Evolutionary conservation across 225 moss, liverwort and hornwort genomes (phyloP), one percentile per base, ranked within the genome.

Genomic region (Pseudoscleropodium purum): DNA sequence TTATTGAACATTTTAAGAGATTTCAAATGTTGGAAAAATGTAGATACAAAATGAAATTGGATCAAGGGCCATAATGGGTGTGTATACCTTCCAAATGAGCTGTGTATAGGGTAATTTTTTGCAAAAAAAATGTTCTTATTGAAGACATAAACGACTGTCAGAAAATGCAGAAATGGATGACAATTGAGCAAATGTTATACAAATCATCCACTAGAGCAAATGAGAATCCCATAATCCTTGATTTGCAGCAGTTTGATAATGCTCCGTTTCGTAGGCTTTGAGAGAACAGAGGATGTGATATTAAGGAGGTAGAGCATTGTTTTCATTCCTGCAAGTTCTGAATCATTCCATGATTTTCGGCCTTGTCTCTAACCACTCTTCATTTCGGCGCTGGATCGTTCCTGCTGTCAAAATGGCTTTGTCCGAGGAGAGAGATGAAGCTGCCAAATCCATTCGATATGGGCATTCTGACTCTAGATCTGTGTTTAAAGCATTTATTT

Each of bases 61-160:
- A 0, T 54, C 6, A 15, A 54, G 15, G 5, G 25, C 9, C 7
- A 33, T 8, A 51, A 76, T 51, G 13, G 20, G 1, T 19, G 12
- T 4, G 7, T 13, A 13, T 7, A 33, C 7, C 13, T 75, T 49
- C 1, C 0, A 77, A 1, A 23, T 23, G 14, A 34, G 1, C 52
- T 51, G 75, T 13, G 0, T 19, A 4, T 12, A 45, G 31, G 75
- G 4, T 33, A 75, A 19, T 31, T 2, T 18, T 54, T 59, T 59
- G 9, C 1, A 13, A 18, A 56, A 76, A 51, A 8, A 76, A 9
- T 51, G 3, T 5, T 77, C 2, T 7, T 2, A 18, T 0, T 0
- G 18, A 7, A 13, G 2, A 39, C 1, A 9, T 41, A 41, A 70
- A 25, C 2, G 1, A 45, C 2, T 0, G 0, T 7, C 0, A 0